Evolutionary conservation across 176 grass and related monocot genomes (phyloP).

Genomic region (Cocos nucifera): DNA sequence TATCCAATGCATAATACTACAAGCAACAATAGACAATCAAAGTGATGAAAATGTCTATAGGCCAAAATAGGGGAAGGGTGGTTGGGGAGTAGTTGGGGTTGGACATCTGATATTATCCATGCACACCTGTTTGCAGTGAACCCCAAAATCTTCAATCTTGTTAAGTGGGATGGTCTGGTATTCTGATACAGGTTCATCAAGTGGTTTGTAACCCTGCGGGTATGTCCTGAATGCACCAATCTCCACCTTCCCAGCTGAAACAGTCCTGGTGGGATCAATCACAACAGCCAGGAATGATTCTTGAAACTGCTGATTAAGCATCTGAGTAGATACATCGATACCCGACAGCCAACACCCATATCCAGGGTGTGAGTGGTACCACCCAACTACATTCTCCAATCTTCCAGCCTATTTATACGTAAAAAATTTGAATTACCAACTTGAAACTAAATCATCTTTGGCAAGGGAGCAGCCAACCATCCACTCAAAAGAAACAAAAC

Average conservation of each 20-base stretch:
- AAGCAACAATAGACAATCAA: conserved; percentile 20
- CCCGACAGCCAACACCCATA: conserved; percentile 97
- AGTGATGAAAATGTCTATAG: conserved; percentile 1
- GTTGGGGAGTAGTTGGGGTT: too few species aligned
- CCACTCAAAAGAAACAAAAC: too few species aligned
- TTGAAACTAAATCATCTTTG: too few species aligned
- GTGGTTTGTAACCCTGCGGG: conserved; percentile 84
- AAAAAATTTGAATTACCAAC: neutral
- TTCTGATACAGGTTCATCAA: conserved; percentile 86
- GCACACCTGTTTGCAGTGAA: conserved; percentile 87
- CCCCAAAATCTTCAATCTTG: conserved; percentile 99
- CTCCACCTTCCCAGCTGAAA: conserved; percentile 96
- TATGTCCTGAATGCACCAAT: conserved; percentile 98
- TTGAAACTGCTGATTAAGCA: conserved; percentile 86
- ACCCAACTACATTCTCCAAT: too few species aligned
- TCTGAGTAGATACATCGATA: conserved; percentile 96
- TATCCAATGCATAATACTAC: conserved; percentile 97
- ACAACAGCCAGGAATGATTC: conserved; percentile 94
- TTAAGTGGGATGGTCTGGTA: conserved; percentile 98
- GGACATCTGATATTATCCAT: neutral
- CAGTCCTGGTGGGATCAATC: conserved; percentile 90
- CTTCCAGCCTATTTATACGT: too few species aligned
- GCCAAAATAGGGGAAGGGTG: neutral
- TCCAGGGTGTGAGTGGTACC: conserved; percentile 61
- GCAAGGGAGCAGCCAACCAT: too few species aligned